Evolutionary conservation across 2,329 filamentous ascomycete species (phyloP).

Genomic region (Arthrocladium fulminans): DNA sequence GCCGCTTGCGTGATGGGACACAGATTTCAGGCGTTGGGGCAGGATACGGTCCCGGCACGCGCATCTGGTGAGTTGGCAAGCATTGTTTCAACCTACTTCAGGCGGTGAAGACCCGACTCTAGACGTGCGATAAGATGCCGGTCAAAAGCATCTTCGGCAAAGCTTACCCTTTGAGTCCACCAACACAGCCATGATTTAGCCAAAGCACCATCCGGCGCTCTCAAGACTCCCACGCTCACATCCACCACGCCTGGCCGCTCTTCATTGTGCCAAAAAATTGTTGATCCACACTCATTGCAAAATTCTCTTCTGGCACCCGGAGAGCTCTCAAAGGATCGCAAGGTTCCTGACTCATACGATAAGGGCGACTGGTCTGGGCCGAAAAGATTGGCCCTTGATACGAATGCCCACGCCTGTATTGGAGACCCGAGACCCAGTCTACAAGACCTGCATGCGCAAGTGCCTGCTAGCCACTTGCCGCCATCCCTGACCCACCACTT

Average conservation of each 20-base stretch:
- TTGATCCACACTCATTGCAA: slow-evolving; percentile 54
- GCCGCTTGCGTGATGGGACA: too few relatives aligned
- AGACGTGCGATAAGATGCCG: slow-evolving; percentile 21
- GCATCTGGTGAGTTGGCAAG: too few relatives aligned
- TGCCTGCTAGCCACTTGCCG: slow-evolving; percentile 50
- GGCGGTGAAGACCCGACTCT: slow-evolving; percentile 12
- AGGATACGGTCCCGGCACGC: too few relatives aligned
- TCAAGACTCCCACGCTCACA: slow-evolving; percentile 53
- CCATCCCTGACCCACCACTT: slow-evolving; percentile 53
- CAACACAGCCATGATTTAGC: slow-evolving; percentile 55
- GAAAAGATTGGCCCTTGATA: slow-evolving; percentile 51
- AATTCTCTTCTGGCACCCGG: slow-evolving; percentile 50
- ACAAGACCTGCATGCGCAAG: slow-evolving; percentile 56
- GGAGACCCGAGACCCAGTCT: slow-evolving; percentile 54
- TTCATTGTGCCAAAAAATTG: slow-evolving; percentile 53
- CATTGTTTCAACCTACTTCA: slow-evolving; percentile 1
- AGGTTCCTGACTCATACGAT: slow-evolving; percentile 33
- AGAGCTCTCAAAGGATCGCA: slow-evolving; percentile 48
- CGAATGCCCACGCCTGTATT: slow-evolving; percentile 58
- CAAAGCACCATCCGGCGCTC: slow-evolving; percentile 43
- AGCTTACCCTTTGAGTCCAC: slow-evolving; percentile 51
- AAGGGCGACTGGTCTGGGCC: slow-evolving; percentile 18
- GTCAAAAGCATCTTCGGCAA: slow-evolving; percentile 44
- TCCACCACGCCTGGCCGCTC: slow-evolving; percentile 50
- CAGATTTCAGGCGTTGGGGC: too few relatives aligned